phyloP scores from a whole-genome alignment of 2,329 filamentous ascomycete genomes.

The Neurospora sp. region DNA sequence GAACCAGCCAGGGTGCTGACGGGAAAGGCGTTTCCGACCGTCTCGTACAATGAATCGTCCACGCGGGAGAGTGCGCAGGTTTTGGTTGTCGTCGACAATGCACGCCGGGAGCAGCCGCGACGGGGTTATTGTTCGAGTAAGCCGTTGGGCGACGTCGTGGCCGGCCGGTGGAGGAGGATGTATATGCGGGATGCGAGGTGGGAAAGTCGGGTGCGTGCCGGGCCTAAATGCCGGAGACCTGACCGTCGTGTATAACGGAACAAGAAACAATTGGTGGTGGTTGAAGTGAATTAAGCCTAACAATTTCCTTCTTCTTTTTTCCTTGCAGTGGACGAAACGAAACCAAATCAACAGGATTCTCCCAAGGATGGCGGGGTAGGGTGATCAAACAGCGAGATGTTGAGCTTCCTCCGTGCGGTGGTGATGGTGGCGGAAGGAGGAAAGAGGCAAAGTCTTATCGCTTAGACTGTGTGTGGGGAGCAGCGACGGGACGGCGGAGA shows the following conservation, averaged over 20 bases:
- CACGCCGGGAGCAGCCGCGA: constrained; percentile 1
- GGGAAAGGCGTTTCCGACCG: constrained; percentile 2
- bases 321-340: constrained; percentile 27
- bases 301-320: neutral
- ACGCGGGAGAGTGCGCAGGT: constrained; percentile 3
- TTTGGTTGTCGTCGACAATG: constrained; percentile 9
- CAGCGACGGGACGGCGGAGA: neutral
- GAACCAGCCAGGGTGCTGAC: constrained; percentile 11
- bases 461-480: neutral
- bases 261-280: constrained; percentile 22
- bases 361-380: constrained; percentile 21
- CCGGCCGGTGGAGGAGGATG: constrained; percentile 3
- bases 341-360: constrained; percentile 22
- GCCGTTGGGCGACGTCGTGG: neutral
- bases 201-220: constrained; percentile 5
- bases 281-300: constrained; percentile 27
- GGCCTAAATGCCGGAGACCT: constrained; percentile 8
- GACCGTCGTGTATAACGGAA: constrained; percentile 12
- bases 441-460: neutral
- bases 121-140: neutral
- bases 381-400: constrained; percentile 20
- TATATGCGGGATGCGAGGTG: neutral
- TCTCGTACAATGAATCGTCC: neutral
- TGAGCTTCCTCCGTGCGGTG: constrained; percentile 1
- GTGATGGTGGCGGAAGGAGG: constrained; percentile 2